Evolutionary conservation across 202 grass and related monocot species (phyloP), one percentile per base, ranked within the genome.

Genomic region (Brachypodium distachyon): DNA sequence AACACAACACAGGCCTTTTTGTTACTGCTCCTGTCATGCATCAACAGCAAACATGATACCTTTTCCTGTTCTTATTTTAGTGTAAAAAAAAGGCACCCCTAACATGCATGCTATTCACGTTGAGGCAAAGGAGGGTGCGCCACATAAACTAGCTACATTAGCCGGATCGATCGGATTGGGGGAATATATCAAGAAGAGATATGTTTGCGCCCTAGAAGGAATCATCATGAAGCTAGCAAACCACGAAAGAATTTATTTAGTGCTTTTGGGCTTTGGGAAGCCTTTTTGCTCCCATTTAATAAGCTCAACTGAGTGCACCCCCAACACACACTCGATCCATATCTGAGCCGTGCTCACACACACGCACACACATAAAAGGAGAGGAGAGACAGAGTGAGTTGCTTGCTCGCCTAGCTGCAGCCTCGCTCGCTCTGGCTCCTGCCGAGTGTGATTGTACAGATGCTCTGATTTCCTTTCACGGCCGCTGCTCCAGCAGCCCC

Each of bases 221-320:
- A 67, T 83, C 74, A 60, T 51, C 2, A 22, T 52, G 67, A 52
- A 44, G 29, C 52, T 46, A 69, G 31, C 51, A 38, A 43, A 57
- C 32, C 23, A 53, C 32, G 13, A 8, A 19, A 16, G 38, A 53
- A 64, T 84, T 32, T 18, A 13, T 23, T 52, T 12, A 12, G 25
- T 25, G 31, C 68, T 37, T 52, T 71, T 47, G 42, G 41, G 42
- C 42, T 17, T 44, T 12, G 4, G 42, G 3, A 12, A 21, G 23
- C 43, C 13, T 70, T 70, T 75, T 62, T 47, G 39, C 37, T 44
- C 52, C 46, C 62, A 7, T 80, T 84, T 84, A n/a, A 84, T 84
- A 84, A 69, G 70, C 12, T 6, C 56, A 5, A 47, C 17, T 3
- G n/a, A 10, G 54, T n/a, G 75, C 69, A 59, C 61, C 77, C 63